Evolutionary conservation across 177 flowering plant genomes (phyloP).

Genomic region (Vitis hybrid): DNA sequence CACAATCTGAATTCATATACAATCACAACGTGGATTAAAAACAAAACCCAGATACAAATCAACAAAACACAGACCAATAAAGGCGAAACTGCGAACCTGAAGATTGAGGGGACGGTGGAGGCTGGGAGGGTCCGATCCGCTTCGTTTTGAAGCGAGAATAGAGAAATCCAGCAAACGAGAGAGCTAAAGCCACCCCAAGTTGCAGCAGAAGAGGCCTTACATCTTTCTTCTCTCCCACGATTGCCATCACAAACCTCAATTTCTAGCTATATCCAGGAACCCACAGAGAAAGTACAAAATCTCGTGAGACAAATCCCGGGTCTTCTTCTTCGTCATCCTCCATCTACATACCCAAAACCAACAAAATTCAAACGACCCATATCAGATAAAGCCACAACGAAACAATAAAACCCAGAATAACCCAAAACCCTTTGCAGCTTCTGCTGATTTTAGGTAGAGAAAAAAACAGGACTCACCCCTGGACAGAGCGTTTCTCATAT

Average conservation of each 20-base stretch:
- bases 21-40: background rate
- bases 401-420: background rate
- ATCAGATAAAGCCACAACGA: background rate
- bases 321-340: slow-evolving; percentile 41
- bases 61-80: background rate
- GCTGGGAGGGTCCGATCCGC: slow-evolving; percentile 27
- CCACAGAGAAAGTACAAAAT: background rate
- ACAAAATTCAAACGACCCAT: background rate
- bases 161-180: slow-evolving; percentile 69
- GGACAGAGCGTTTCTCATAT: background rate
- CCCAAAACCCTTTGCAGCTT: slow-evolving; percentile 3
- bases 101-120: slow-evolving; percentile 34
- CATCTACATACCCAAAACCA: slow-evolving; percentile 25
- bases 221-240: slow-evolving; percentile 42
- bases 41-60: background rate
- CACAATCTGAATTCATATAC: slow-evolving; percentile 19
- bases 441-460: background rate
- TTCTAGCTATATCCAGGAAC: background rate
- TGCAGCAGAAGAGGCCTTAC: slow-evolving; percentile 50
- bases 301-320: slow-evolving; percentile 1
- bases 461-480: slow-evolving; percentile 2
- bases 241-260: slow-evolving; percentile 16
- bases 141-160: slow-evolving; percentile 44
- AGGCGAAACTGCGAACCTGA: slow-evolving; percentile 34
- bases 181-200: slow-evolving; percentile 72